These are phyloP conservation scores for Ochromonas danica DNA, from an alignment of 108 stramenopile genomes.

Conservation along the genomic window DNA sequence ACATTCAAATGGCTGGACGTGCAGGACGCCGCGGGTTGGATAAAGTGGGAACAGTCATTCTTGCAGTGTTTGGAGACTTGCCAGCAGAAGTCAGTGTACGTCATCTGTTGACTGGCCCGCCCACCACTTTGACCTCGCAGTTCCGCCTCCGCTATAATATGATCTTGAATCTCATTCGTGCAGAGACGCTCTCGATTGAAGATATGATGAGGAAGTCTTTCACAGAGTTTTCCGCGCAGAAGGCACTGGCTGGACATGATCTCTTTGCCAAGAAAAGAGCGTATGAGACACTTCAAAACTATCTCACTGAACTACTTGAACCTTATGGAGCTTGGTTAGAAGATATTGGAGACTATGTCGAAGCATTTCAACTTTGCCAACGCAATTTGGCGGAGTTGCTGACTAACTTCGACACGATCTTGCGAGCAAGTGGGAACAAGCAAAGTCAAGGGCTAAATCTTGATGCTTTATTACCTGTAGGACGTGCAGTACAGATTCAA, in stretches of 20 bases:
- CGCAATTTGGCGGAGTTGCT: neutral
- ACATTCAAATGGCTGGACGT: slow-evolving; percentile 97
- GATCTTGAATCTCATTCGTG: slow-evolving; percentile 90
- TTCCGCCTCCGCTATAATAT: slow-evolving; percentile 69
- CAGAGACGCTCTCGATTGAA: slow-evolving; percentile 89
- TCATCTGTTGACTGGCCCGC: neutral
- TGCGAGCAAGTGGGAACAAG: neutral
- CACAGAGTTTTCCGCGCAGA: slow-evolving; percentile 88
- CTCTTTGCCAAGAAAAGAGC: slow-evolving; percentile 76
- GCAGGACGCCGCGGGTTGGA: slow-evolving; percentile 95
- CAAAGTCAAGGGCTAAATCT: neutral
- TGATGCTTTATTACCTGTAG: neutral
- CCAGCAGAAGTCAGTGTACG: neutral
- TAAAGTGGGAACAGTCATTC: slow-evolving; percentile 72
- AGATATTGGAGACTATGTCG: neutral
- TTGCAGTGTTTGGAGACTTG: slow-evolving; percentile 44
- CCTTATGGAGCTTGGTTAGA: neutral
- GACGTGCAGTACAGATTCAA: neutral
- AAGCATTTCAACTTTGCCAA: neutral
- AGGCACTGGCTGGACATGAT: slow-evolving; percentile 81
- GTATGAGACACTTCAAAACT: slow-evolving; percentile 56
- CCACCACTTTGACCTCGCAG: neutral
- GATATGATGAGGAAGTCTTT: slow-evolving; percentile 87
- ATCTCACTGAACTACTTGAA: slow-evolving; percentile 56
- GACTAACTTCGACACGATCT: neutral